A percentile compares a stretch with the other conserved stretches of the same genome.
phyloP scores from a whole-genome alignment of 1,284 basidiomycete species.

The Leccinum subrobustum region DNA sequence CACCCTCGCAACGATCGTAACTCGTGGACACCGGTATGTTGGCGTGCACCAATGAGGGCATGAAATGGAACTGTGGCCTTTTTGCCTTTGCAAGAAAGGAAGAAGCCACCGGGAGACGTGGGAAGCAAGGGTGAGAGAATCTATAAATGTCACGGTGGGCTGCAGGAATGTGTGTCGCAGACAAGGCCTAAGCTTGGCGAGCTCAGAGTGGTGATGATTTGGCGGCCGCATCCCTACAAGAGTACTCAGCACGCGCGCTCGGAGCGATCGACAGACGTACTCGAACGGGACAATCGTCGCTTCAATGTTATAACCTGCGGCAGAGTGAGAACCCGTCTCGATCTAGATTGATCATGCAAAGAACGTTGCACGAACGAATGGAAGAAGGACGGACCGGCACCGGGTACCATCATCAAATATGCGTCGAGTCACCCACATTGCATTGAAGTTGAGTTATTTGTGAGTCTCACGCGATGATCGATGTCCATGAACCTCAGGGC shows the following conservation, averaged over 20 bases:
- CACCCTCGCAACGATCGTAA: not conserved
- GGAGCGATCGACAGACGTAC: not conserved
- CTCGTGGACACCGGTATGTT: not conserved
- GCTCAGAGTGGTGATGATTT: not conserved
- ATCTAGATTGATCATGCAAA: not conserved
- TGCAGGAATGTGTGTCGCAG: not conserved
- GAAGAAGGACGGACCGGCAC: not conserved
- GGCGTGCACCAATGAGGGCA: not conserved
- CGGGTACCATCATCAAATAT: slow-evolving; percentile 18
- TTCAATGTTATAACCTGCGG: not conserved
- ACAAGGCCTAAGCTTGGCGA: not conserved
- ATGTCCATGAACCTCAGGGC: not conserved
- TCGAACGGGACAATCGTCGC: not conserved
- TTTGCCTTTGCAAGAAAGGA: not conserved
- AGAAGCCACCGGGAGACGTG: not conserved
- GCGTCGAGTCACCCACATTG: slow-evolving; percentile 20
- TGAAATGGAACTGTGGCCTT: not conserved
- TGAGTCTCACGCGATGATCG: not conserved
- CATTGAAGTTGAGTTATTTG: slow-evolving; percentile 1
- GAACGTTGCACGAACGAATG: not conserved
- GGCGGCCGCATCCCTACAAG: not conserved
- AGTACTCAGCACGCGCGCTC: not conserved
- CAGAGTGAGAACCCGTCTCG: not conserved
- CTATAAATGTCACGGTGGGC: not conserved
- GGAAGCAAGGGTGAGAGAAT: not conserved